Conservation (phyloP, 257 asterid genomes). For the Nicotiana benthamiana region DNA sequence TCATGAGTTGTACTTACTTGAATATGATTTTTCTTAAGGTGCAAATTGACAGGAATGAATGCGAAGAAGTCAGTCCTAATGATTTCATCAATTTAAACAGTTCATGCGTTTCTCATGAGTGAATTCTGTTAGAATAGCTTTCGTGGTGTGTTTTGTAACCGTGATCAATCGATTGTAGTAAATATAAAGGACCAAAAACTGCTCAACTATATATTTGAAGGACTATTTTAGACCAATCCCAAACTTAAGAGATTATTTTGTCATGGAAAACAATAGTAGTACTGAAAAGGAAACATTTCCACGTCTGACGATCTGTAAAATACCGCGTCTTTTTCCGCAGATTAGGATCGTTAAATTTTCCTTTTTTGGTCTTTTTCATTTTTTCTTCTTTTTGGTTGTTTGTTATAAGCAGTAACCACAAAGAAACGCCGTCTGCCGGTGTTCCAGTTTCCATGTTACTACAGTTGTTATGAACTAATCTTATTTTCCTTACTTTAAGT, state of each 20-base stretch:
- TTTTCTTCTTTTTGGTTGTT: background rate
- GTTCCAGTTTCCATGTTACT: background rate
- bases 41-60: background rate
- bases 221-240: background rate
- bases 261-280: background rate
- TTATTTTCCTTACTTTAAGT: background rate
- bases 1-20: background rate
- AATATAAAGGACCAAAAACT: background rate
- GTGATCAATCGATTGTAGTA: background rate
- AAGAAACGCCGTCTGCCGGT: background rate
- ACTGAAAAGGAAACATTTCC: background rate
- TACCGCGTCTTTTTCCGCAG: background rate
- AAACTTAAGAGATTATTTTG: background rate
- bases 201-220: background rate
- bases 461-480: background rate
- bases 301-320: background rate
- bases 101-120: background rate
- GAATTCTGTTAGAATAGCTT: background rate
- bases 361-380: background rate
- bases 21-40: background rate
- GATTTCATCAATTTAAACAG: background rate
- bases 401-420: background rate
- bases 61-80: background rate
- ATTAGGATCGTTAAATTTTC: slow-evolving; percentile 3
- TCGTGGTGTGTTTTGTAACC: background rate